These are phyloP conservation scores for Phialemonium atrogriseum DNA, from an alignment of 2,329 filamentous ascomycete genomes.

Conservation along the genomic window DNA sequence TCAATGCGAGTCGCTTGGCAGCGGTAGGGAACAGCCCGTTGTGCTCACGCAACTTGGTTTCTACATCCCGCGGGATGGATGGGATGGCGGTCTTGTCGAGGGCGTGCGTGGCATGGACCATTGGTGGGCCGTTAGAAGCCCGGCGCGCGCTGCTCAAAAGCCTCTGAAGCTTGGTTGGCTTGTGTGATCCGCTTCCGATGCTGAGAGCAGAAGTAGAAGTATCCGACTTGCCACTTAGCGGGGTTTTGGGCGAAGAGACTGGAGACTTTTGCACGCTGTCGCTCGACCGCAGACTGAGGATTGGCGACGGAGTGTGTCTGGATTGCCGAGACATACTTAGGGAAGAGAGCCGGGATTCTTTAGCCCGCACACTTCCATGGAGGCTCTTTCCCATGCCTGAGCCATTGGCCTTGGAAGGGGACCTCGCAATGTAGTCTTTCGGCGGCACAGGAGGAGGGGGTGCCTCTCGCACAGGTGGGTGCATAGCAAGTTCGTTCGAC, in stretches of 20 bases:
- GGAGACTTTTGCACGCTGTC: slow-evolving; percentile 13
- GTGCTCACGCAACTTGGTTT: slow-evolving; percentile 26
- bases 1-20: slow-evolving; percentile 27
- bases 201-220: slow-evolving; percentile 21
- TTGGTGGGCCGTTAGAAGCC: slow-evolving; percentile 17
- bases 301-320: slow-evolving; percentile 13
- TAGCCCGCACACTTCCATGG: slow-evolving; percentile 1
- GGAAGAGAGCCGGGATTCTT: slow-evolving; percentile 1
- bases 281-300: slow-evolving; percentile 9
- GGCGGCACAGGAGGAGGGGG: slow-evolving; percentile 26
- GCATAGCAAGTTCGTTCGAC: no score
- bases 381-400: no score
- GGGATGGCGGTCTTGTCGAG: slow-evolving; percentile 22
- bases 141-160: slow-evolving; percentile 26
- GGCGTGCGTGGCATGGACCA: slow-evolving; percentile 23
- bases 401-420: no score
- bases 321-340: slow-evolving; percentile 7
- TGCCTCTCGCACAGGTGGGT: slow-evolving; percentile 11
- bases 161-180: slow-evolving; percentile 29
- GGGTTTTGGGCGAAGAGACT: slow-evolving; percentile 17
- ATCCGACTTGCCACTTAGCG: slow-evolving; percentile 18
- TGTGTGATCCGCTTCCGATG: slow-evolving; percentile 25
- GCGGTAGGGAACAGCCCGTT: slow-evolving; percentile 22
- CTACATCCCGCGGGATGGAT: slow-evolving; percentile 25
- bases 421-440: slow-evolving; percentile 19